Evolutionary conservation across 2,329 filamentous ascomycete species (phyloP), one percentile per base, ranked within the genome.

Genomic region (Xylaria sp.): DNA sequence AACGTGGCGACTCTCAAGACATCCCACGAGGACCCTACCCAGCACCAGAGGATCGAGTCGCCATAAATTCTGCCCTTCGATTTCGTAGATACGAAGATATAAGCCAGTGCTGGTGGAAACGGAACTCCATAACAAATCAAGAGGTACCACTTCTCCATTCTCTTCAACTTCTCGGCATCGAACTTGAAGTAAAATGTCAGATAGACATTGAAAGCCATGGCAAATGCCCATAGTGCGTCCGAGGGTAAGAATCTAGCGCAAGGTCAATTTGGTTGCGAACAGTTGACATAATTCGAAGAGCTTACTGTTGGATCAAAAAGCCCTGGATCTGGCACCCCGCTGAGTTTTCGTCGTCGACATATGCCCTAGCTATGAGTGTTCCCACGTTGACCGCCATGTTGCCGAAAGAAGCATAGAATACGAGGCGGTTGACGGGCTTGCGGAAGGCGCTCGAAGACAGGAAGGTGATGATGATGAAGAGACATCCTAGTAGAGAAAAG

Each of bases 201-300:
- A 78, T 93, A 93, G 61, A 96, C 93, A 77, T 96, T 97, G 73
- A 90, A 85, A 1, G 93, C 92, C 93, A 97, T 96, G 63, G 91
- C 89, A 68, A 94, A 84, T 0, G 91, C 92, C 92, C 91, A 94
- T 55, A 91, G 84, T 0, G 91, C 89, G 81, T 94, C 91, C 5
- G 91, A 91, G 1, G 90, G 90, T 85, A 93, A 89, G 78, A 94
- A 94, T 90, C 91, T 94, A 75, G n/a, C 2, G 5, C 18, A 48
- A 12, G 9, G 0, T 18, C 37, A 8, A 34, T 63, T 62, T 60
- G 57, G 34, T 48, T 54, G 60, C 34, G 67, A 15, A 39, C 64
- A 8, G 56, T 28, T 57, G 39, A 2, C 8, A 37, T 15, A 60
- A 65, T n/a, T 12, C 3, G 41, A 12, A 15, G 52, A 48, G 79